These are phyloP conservation scores for Aspergillus terreus DNA, from an alignment of 2,329 filamentous ascomycete genomes.

Conservation along the genomic window DNA sequence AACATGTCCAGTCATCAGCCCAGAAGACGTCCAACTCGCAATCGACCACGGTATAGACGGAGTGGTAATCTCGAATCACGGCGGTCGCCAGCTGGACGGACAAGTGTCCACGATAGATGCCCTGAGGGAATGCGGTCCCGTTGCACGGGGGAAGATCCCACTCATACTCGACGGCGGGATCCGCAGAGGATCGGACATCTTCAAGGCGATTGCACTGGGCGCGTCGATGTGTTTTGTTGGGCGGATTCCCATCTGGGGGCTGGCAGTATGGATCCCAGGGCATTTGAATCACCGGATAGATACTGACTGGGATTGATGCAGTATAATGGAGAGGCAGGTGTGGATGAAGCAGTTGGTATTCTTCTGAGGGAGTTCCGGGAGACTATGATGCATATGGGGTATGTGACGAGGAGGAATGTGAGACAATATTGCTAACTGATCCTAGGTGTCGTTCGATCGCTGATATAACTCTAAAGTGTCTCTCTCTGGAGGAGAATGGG, in stretches of 20 bases:
- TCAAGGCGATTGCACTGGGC: conserved; percentile 27
- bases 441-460: conserved; percentile 1
- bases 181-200: conserved; percentile 24
- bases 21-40: conserved; percentile 27
- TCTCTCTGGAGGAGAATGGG: not conserved
- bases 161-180: conserved; percentile 26
- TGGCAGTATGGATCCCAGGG: conserved; percentile 18
- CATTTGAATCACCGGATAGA: not conserved
- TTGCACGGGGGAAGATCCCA: conserved; percentile 24
- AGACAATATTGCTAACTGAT: not conserved
- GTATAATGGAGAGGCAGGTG: conserved; percentile 23
- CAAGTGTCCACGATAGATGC: conserved; percentile 29
- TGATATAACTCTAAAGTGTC: not conserved
- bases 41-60: conserved; percentile 27
- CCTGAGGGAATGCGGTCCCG: conserved; percentile 14
- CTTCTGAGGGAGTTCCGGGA: conserved; percentile 19
- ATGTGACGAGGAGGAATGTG: not conserved
- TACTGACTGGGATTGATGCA: not conserved
- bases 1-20: conserved; percentile 10
- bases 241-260: conserved; percentile 25
- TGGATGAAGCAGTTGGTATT: conserved; percentile 24
- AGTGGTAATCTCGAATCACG: conserved; percentile 33
- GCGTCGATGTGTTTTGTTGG: conserved; percentile 23
- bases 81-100: conserved; percentile 30
- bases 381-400: conserved; percentile 23